These are phyloP conservation scores for Cyclotella choctawhatcheeana DNA, from an alignment of 108 stramenopile species.

Conservation along the genomic window DNA sequence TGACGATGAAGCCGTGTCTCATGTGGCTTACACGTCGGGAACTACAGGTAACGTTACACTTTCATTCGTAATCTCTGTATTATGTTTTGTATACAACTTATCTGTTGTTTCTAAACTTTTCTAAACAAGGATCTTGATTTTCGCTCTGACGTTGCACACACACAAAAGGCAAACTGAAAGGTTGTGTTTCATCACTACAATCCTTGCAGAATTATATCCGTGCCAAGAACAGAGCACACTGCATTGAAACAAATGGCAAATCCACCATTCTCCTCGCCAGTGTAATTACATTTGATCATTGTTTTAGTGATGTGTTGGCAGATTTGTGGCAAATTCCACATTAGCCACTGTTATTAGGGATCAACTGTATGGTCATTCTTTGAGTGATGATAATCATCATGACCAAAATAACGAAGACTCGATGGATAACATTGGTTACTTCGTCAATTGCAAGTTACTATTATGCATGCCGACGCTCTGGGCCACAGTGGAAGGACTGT, in stretches of 20 bases:
- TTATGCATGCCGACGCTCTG: slow-evolving; percentile 86
- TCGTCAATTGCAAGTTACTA: slow-evolving; percentile 46
- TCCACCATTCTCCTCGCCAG: slow-evolving; percentile 78
- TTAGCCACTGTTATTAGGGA: slow-evolving; percentile 59
- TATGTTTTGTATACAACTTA: too few relatives aligned
- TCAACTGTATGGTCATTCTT: slow-evolving; percentile 33
- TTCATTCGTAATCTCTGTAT: too few relatives aligned
- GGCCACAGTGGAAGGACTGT: slow-evolving; percentile 59
- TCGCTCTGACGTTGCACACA: too few relatives aligned
- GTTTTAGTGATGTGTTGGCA: slow-evolving; percentile 83
- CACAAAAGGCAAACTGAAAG: slow-evolving; percentile 95
- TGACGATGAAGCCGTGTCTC: slow-evolving; percentile 47
- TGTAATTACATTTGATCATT: slow-evolving; percentile 84
- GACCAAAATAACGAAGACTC: neutral
- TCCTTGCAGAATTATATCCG: slow-evolving; percentile 68
- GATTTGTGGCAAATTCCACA: slow-evolving; percentile 59
- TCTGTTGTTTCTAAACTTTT: too few relatives aligned
- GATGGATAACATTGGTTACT: slow-evolving; percentile 26
- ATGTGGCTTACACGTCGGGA: slow-evolving; percentile 95
- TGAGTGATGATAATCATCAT: too few relatives aligned
- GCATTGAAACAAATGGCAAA: slow-evolving; percentile 25
- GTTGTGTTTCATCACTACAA: slow-evolving; percentile 73
- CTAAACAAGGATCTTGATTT: too few relatives aligned
- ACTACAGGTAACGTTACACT: slow-evolving; percentile 72
- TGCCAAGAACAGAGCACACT: slow-evolving; percentile 71